A percentile compares a stretch with the other conserved stretches of the same genome.
These are phyloP conservation scores for Heterobasidion parviporum DNA, from an alignment of 1,284 basidiomycete genomes.

Conservation along the genomic window DNA sequence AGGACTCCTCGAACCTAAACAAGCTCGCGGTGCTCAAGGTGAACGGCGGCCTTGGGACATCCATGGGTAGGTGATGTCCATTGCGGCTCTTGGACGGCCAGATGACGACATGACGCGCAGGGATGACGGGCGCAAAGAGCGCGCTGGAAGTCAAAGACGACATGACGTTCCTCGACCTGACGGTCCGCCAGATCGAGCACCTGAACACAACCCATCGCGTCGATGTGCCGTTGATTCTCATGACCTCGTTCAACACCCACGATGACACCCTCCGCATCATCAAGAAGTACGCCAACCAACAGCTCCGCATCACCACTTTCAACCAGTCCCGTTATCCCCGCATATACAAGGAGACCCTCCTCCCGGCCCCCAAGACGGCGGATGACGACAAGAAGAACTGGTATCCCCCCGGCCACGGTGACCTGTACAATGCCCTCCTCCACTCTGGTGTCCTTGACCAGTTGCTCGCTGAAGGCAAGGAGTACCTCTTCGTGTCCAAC, in stretches of 20 bases:
- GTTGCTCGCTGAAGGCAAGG: constrained; percentile 91
- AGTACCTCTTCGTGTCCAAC: constrained; percentile 99
- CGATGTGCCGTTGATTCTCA: constrained; percentile 93
- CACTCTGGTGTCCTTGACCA: constrained; percentile 97
- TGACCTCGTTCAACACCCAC: constrained; percentile 99
- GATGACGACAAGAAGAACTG: constrained; percentile 93
- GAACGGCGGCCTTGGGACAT: constrained; percentile 98
- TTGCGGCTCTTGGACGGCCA: too few species aligned
- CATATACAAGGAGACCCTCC: constrained; percentile 90
- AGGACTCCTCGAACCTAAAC: constrained; percentile 70
- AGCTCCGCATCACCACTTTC: constrained; percentile 91
- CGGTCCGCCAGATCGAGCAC: constrained; percentile 91
- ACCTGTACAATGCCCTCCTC: constrained; percentile 87
- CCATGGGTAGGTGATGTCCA: constrained; percentile 61
- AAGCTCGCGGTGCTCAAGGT: constrained; percentile 99
- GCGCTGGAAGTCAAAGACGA: constrained; percentile 88
- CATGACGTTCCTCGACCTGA: constrained; percentile 97
- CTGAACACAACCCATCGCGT: constrained; percentile 61
- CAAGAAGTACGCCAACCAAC: constrained; percentile 99
- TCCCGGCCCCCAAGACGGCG: constrained; percentile 83
- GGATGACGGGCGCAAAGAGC: constrained; percentile 89
- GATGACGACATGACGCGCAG: constrained; percentile 23
- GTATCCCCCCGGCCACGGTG: constrained; percentile 99
- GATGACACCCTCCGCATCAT: constrained; percentile 97
- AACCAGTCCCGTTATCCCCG: constrained; percentile 99